Conservation (phyloP, 441 rosid species). For the Erodium chrysanthum region DNA sequence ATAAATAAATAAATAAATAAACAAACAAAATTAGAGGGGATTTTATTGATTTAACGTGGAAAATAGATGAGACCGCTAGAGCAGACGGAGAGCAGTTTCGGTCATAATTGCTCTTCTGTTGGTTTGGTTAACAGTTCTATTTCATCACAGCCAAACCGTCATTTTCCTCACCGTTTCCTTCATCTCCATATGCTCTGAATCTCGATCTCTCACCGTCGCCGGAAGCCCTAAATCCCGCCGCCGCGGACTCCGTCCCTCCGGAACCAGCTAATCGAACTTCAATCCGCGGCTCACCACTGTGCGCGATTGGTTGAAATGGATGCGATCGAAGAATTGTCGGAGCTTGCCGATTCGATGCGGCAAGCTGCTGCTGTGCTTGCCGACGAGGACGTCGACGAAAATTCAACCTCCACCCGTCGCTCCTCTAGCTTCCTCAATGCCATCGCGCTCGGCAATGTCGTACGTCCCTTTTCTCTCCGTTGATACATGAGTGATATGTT, state of each 20-base stretch:
- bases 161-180: not conserved
- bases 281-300: not conserved
- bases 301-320: slow-evolving; percentile 37
- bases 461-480: slow-evolving; percentile 28
- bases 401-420: slow-evolving; percentile 42
- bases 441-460: slow-evolving; percentile 77
- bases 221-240: slow-evolving; percentile 1
- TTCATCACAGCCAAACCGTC: not conserved
- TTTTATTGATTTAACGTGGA: not conserved
- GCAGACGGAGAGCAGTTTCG: not conserved
- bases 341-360: slow-evolving; percentile 72
- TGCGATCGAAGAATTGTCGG: slow-evolving; percentile 78
- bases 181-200: not conserved
- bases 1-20: not conserved
- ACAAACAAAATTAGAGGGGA: not conserved
- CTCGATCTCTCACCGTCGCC: slow-evolving; percentile 2
- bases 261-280: not conserved
- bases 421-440: slow-evolving; percentile 67
- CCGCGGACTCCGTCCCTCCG: not conserved
- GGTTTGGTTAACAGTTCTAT: not conserved
- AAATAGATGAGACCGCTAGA: not conserved
- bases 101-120: not conserved
- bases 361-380: slow-evolving; percentile 75
- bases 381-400: slow-evolving; percentile 75
- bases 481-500: not conserved